Evolutionary conservation across 257 asterid species (phyloP), one percentile per base, ranked within the genome.

Genomic region (Anisodus acutangulus): DNA sequence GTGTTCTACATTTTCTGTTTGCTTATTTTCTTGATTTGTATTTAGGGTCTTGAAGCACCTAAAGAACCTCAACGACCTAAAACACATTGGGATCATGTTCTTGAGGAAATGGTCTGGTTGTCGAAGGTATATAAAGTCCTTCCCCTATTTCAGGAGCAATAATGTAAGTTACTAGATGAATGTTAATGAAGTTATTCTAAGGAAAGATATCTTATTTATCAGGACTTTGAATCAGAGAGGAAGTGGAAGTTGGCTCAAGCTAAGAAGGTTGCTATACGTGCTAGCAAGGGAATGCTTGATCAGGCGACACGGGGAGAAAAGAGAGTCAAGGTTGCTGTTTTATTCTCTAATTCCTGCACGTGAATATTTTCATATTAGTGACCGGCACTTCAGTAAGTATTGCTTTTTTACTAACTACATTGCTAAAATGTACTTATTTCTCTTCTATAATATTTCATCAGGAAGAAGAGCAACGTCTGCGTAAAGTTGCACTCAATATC

Each of bases 141-240:
- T 82, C 55, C 17, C 80, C 55, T 68, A 51, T 47, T 67, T 54
- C 47, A 4, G 55, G 80, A 82, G 85, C 85, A 54, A 82, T 82
- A 17, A 45, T 35, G 6, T 49, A 9, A 22, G 60, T 58, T 67
- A 3, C 19, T 62, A 67, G 63, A 53, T 53, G 45, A 78, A 53
- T 53, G 13, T 53, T 22, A 67, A 53, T 19, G 64, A 82, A 82
- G 78, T 51, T 68, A 64, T 84, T 51, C 78, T 90, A 63, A 85
- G 81, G 59, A 66, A 31, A 64, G 39, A 63, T 82, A 62, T 89
- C 69, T 51, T 54, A 31, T 62, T 78, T 82, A 39, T 54, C 91
- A 97, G 99, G 99, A 97, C 90, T 97, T 97, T 59, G 98, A 97
- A 91, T 94, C 97, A 4, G 99, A 97, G 93, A 93, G 99, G 91